Evolutionary conservation across 2,329 filamentous ascomycete species (phyloP).

Genomic region (Scedosporium aurantiacum): DNA sequence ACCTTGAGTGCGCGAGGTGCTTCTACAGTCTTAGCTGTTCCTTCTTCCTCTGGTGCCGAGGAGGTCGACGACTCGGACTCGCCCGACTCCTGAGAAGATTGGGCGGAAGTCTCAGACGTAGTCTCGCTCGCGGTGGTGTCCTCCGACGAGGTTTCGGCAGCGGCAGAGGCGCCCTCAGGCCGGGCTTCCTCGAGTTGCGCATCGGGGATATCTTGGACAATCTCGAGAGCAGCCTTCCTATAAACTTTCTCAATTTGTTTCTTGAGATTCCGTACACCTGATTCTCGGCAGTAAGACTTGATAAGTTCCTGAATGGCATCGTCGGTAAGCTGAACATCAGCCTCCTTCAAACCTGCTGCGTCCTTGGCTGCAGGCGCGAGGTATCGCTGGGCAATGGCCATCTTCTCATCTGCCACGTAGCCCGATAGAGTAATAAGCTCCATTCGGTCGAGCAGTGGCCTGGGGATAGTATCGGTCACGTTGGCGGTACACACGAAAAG

Average conservation of each 20-base stretch:
- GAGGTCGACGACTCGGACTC: conserved; percentile 15
- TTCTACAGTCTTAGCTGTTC: conserved; percentile 55
- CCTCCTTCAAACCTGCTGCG: conserved; percentile 77
- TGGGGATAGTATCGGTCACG: conserved; percentile 95
- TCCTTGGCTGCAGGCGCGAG: conserved; percentile 91
- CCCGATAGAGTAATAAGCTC: conserved; percentile 93
- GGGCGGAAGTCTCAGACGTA: conserved; percentile 11
- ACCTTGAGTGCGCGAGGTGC: conserved; percentile 72
- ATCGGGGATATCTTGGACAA: conserved; percentile 81
- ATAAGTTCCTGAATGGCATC: conserved; percentile 92
- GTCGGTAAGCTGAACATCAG: conserved; percentile 76
- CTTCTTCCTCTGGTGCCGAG: conserved; percentile 20
- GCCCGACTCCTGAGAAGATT: background rate
- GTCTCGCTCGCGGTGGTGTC: conserved; percentile 8
- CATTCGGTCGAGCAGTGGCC: conserved; percentile 91
- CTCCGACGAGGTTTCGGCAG: conserved; percentile 4
- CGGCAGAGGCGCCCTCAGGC: conserved; percentile 21
- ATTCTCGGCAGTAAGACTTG: conserved; percentile 96
- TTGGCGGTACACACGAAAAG: conserved; percentile 98
- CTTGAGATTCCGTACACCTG: conserved; percentile 93
- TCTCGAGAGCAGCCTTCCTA: conserved; percentile 92
- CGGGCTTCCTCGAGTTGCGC: conserved; percentile 67
- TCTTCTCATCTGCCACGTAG: conserved; percentile 97
- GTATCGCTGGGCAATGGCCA: conserved; percentile 92
- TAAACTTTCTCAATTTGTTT: conserved; percentile 99